Evolutionary conservation across 345 rosid genomes (phyloP), one percentile per base, ranked within the genome.

Genomic region (Melaleuca alternifolia): DNA sequence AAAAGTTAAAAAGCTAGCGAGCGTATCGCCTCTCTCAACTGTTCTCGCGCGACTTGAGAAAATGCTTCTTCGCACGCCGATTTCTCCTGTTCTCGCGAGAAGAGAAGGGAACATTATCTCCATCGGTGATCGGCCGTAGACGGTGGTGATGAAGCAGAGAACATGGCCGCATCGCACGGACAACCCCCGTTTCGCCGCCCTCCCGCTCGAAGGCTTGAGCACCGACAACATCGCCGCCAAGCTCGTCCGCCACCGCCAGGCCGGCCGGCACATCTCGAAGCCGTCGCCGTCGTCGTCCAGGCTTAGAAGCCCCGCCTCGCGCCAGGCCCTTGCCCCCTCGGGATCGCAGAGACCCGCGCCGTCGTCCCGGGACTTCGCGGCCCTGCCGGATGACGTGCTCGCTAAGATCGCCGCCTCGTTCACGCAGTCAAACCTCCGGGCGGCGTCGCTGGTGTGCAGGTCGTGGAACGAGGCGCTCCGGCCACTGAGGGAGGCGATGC

Each of bases 401-500:
- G 84, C 87, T 21, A 94, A 88, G 87, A 93, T 96, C 84, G 94
- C 96, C 2, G 93, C 96, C 1, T 90, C 99, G 51, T 94, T 95
- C 87, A 90, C 94, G 81, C 93, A 88, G 11, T 95, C 94, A 51
- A 87, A 93, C 86, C 96, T 97, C 26, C 93, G 89, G 61, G 91
- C 94, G 54, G 96, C 94, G 86, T 96, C 99, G 7, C 87, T 91
- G 90, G 99, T 92, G 50, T 97, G 99, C 91, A 92, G 88, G 62
- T 86, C 99, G 50, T 97, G 99, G 99, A 92, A 94, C 46, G 97
- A 96, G 26, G 98, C 93, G 76, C 93, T 97, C 20, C 91, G 91
- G 41, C 98, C 99, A 84, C 85, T 97, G 90, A 94, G 97, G 86
- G 98, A 97, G 88, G 98, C 96, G 85, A 94, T 96, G 98, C 18